A percentile compares a stretch with the other conserved stretches of the same genome.
phyloP scores from a whole-genome alignment of 2,329 filamentous ascomycete genomes.

The Monilinia fructicola region DNA sequence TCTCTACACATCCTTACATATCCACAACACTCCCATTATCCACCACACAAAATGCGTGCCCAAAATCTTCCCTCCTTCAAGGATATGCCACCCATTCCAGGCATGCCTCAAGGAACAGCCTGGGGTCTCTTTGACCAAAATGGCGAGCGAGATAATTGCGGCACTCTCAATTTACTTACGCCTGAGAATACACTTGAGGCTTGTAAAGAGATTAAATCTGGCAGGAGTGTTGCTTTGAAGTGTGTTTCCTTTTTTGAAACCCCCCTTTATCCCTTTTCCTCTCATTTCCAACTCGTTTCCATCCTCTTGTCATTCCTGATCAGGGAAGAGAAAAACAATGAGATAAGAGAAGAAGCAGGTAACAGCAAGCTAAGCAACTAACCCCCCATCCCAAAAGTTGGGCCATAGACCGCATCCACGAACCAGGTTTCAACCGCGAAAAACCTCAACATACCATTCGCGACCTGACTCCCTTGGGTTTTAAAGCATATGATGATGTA shows the following conservation, averaged over 20 bases:
- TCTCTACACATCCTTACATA: neutral
- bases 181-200: constrained; percentile 45
- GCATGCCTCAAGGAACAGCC: constrained; percentile 45
- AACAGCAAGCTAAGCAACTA: too few species aligned
- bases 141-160: constrained; percentile 48
- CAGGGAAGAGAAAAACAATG: too few species aligned
- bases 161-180: constrained; percentile 48
- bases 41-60: neutral
- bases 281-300: too few species aligned
- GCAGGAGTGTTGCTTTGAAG: constrained; percentile 41
- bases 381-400: too few species aligned
- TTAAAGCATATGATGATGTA: too few species aligned
- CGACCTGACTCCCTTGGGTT: too few species aligned
- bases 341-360: too few species aligned
- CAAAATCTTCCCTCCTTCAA: constrained; percentile 39
- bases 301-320: too few species aligned
- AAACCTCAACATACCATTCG: too few species aligned
- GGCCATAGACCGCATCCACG: too few species aligned
- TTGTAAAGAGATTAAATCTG: constrained; percentile 45
- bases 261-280: too few species aligned
- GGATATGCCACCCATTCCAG: constrained; percentile 44
- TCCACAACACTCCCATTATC: neutral
- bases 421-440: too few species aligned
- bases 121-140: constrained; percentile 44
- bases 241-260: constrained; percentile 8